phyloP scores from a whole-genome alignment of 148 eudicot genomes.

The Tetragonia tetragonoides region DNA sequence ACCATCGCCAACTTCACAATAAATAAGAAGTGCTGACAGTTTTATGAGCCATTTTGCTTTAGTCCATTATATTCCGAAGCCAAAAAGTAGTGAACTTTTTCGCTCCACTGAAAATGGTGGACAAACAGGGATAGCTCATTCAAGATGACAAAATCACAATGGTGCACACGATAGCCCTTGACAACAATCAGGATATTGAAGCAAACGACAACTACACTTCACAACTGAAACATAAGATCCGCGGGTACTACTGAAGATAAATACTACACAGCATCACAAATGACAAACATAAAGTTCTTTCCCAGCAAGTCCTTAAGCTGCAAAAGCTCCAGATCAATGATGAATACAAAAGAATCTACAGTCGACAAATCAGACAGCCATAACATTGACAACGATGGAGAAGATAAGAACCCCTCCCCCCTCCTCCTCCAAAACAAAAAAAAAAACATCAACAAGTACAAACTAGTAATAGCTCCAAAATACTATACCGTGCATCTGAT shows the following conservation, averaged over 20 bases:
- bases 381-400: no score
- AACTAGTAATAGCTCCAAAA: slow-evolving; percentile 8
- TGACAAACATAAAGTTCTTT: background rate
- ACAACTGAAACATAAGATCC: background rate
- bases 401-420: no score
- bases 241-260: background rate
- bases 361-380: background rate
- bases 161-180: background rate
- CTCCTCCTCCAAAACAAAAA: no score
- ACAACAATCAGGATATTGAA: background rate
- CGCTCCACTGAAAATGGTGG: no score
- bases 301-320: no score
- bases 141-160: background rate
- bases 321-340: background rate
- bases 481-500: slow-evolving; percentile 80
- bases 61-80: no score
- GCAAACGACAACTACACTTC: background rate
- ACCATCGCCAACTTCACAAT: no score
- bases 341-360: background rate
- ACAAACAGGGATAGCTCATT: slow-evolving; percentile 2
- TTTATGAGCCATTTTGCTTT: no score
- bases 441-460: background rate
- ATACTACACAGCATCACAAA: background rate
- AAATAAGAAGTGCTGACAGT: no score
- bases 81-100: no score